Conservation (phyloP, 2,329 filamentous ascomycete genomes). For the Aspergillus fischeri region DNA sequence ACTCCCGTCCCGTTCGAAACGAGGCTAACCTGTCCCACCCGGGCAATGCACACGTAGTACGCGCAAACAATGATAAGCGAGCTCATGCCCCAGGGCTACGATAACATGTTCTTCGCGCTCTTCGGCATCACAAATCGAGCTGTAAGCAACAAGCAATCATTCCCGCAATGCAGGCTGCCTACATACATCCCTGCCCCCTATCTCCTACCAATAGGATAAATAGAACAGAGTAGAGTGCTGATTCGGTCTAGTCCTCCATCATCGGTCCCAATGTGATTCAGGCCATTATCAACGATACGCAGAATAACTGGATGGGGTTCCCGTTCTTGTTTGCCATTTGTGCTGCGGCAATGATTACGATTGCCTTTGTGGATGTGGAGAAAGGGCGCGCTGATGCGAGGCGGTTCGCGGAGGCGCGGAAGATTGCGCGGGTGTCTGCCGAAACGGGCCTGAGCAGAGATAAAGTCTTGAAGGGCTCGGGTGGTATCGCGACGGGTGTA, state of each 20-base stretch:
- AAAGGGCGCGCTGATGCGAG: slow-evolving; percentile 39
- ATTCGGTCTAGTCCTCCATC: slow-evolving; percentile 34
- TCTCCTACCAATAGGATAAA: not conserved
- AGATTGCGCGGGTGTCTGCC: slow-evolving; percentile 23
- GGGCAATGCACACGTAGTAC: slow-evolving; percentile 21
- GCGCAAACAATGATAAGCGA: slow-evolving; percentile 45
- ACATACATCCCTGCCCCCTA: not conserved
- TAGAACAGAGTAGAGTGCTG: not conserved
- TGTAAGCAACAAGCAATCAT: slow-evolving; percentile 32
- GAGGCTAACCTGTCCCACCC: not conserved
- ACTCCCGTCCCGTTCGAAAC: not conserved
- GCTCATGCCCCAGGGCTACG: slow-evolving; percentile 40
- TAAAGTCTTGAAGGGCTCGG: not conserved
- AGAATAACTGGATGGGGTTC: slow-evolving; percentile 44
- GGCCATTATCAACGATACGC: slow-evolving; percentile 40
- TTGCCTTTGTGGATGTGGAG: slow-evolving; percentile 39
- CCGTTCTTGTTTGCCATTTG: slow-evolving; percentile 41
- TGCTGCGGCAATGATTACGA: slow-evolving; percentile 33
- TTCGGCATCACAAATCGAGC: slow-evolving; percentile 44
- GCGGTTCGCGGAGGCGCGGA: slow-evolving; percentile 34
- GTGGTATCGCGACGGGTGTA: not conserved
- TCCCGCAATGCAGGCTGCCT: not conserved
- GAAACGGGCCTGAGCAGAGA: slow-evolving; percentile 11
- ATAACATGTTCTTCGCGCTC: slow-evolving; percentile 44
- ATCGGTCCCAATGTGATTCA: slow-evolving; percentile 43